These are phyloP conservation scores for Plasmopara muralis DNA, from an alignment of 352 stramenopile genomes.

Conservation along the genomic window DNA sequence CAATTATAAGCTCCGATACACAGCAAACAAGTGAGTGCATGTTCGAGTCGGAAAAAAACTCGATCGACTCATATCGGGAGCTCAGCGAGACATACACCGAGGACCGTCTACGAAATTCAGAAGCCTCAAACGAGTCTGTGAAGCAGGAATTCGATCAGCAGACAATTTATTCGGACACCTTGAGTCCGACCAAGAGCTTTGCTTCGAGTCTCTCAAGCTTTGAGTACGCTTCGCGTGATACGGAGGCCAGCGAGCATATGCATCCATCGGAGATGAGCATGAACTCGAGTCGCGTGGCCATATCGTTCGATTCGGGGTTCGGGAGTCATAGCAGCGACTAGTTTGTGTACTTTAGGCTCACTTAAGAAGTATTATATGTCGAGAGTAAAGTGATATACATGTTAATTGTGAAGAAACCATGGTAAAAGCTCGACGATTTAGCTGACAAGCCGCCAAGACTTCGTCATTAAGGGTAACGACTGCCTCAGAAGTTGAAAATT, in stretches of 20 bases:
- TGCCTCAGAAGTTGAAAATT: too few species aligned
- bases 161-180: slow-evolving; percentile 1
- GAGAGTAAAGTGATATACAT: too few species aligned
- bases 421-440: too few species aligned
- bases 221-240: slow-evolving; percentile 24
- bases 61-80: slow-evolving; percentile 6
- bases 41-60: slow-evolving; percentile 12
- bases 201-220: slow-evolving; percentile 23
- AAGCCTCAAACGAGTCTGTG: slow-evolving; percentile 5
- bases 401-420: too few species aligned
- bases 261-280: slow-evolving; percentile 24
- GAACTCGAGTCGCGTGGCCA: slow-evolving; percentile 20
- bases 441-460: too few species aligned
- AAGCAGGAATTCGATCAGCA: background rate
- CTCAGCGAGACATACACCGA: slow-evolving; percentile 11
- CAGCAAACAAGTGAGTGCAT: slow-evolving; percentile 1
- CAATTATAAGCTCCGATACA: slow-evolving; percentile 19
- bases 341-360: background rate
- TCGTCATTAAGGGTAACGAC: too few species aligned
- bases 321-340: background rate
- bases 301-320: slow-evolving; percentile 29
- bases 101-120: slow-evolving; percentile 3
- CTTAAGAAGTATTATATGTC: too few species aligned
- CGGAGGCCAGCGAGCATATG: slow-evolving; percentile 31
- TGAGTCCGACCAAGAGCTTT: slow-evolving; percentile 16